phyloP scores from a whole-genome alignment of 495 filamentous ascomycete genomes.

The Glutinoglossum americanum region DNA sequence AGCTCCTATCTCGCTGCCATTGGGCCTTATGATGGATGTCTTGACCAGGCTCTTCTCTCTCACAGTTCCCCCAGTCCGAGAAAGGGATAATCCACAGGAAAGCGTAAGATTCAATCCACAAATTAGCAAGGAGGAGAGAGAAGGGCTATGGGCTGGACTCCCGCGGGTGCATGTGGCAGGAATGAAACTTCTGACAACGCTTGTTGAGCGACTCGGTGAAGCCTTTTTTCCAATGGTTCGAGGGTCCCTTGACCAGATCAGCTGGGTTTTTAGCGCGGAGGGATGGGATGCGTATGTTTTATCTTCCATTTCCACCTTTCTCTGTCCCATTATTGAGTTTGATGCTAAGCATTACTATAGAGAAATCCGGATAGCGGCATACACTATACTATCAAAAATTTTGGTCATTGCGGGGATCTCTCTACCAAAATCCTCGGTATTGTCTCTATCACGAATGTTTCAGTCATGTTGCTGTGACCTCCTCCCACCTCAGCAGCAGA shows the following conservation, averaged over 20 bases:
- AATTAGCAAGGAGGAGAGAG: slow-evolving; percentile 56
- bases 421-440: slow-evolving; percentile 36
- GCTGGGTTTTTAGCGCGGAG: slow-evolving; percentile 46
- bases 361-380: slow-evolving; percentile 35
- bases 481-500: slow-evolving; percentile 12
- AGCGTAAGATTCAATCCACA: slow-evolving; percentile 33
- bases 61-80: slow-evolving; percentile 25
- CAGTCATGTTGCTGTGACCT: slow-evolving; percentile 43
- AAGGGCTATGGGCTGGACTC: slow-evolving; percentile 45
- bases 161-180: slow-evolving; percentile 52
- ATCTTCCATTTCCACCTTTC: not conserved
- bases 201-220: slow-evolving; percentile 31
- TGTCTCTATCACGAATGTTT: slow-evolving; percentile 33
- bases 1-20: slow-evolving; percentile 34
- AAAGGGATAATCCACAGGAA: slow-evolving; percentile 12
- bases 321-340: not conserved
- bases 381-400: slow-evolving; percentile 31
- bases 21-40: slow-evolving; percentile 43
- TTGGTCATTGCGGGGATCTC: slow-evolving; percentile 38
- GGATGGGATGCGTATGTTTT: slow-evolving; percentile 8
- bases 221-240: slow-evolving; percentile 31
- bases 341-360: not conserved
- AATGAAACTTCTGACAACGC: slow-evolving; percentile 30
- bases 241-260: slow-evolving; percentile 40
- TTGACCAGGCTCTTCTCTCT: slow-evolving; percentile 45